Conservation (phyloP, 1,139 yeast species). For the Geotrichum phurueaensis region DNA sequence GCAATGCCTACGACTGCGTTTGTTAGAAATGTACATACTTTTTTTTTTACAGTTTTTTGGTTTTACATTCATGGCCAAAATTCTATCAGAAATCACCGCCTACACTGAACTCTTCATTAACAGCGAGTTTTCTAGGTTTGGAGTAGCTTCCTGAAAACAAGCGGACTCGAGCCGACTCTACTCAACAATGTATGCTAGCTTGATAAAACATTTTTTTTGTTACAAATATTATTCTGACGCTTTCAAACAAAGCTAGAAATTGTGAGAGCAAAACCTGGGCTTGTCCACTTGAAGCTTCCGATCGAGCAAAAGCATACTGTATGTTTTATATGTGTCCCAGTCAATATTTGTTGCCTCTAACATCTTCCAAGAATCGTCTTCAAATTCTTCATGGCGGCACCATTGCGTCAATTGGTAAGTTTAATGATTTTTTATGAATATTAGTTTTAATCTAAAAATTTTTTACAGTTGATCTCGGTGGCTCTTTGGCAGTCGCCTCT, state of each 20-base stretch:
- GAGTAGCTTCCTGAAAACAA: slow-evolving; percentile 33
- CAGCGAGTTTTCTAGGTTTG: slow-evolving; percentile 28
- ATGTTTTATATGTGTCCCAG: slow-evolving; percentile 14
- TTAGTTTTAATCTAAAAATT: not conserved
- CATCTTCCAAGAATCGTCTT: slow-evolving; percentile 34
- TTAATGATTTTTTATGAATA: not conserved
- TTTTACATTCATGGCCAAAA: not conserved
- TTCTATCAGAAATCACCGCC: not conserved
- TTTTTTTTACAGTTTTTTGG: not conserved
- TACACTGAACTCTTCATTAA: not conserved
- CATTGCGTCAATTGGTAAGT: slow-evolving; percentile 32
- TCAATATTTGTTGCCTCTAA: not conserved
- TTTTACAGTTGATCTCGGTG: slow-evolving; percentile 40
- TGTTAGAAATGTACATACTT: slow-evolving; percentile 10
- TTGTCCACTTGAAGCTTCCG: slow-evolving; percentile 33
- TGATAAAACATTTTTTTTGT: not conserved
- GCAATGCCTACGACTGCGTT: slow-evolving; percentile 13
- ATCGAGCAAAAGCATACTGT: slow-evolving; percentile 37
- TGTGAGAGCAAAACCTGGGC: slow-evolving; percentile 33
- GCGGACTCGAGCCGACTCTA: slow-evolving; percentile 37
- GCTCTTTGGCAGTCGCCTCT: slow-evolving; percentile 42
- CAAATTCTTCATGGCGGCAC: slow-evolving; percentile 42
- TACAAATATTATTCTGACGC: not conserved
- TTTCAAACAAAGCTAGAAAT: slow-evolving; percentile 26
- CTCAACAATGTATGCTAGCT: slow-evolving; percentile 27